Percentiles rank a stretch among this genome's conserved stretches.
Evolutionary conservation across 352 stramenopile genomes (phyloP).

Genomic region (Pythium guiyangense): DNA sequence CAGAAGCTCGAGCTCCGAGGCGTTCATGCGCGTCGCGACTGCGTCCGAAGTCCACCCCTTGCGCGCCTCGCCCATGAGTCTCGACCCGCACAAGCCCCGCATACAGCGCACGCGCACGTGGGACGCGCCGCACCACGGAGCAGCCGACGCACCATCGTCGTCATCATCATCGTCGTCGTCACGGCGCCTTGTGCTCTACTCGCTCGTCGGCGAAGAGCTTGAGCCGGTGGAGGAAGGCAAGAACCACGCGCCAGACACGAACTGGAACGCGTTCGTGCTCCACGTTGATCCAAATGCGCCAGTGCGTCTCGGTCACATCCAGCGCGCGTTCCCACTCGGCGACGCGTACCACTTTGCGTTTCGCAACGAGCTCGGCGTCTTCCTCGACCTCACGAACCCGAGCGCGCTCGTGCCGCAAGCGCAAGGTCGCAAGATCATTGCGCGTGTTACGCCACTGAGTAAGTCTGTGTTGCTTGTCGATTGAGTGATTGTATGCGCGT

Average conservation of each 20-base stretch:
- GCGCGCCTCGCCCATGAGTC: slow-evolving; percentile 14
- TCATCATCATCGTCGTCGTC: background rate
- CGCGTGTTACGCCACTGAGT: slow-evolving; percentile 56
- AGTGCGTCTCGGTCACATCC: slow-evolving; percentile 52
- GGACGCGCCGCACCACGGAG: slow-evolving; percentile 9
- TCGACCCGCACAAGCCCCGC: slow-evolving; percentile 14
- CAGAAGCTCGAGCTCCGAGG: background rate
- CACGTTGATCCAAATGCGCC: slow-evolving; percentile 8
- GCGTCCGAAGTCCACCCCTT: slow-evolving; percentile 23
- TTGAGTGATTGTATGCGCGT: too few relatives aligned
- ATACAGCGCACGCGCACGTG: slow-evolving; percentile 19
- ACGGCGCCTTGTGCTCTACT: slow-evolving; percentile 49
- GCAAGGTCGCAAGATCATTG: slow-evolving; percentile 61
- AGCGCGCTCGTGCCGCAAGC: slow-evolving; percentile 54
- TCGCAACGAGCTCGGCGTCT: slow-evolving; percentile 60
- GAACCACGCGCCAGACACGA: slow-evolving; percentile 37
- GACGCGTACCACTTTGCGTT: slow-evolving; percentile 73
- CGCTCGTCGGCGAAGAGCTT: slow-evolving; percentile 57
- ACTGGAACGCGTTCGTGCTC: slow-evolving; percentile 75
- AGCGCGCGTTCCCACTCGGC: slow-evolving; percentile 68
- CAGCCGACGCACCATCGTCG: background rate
- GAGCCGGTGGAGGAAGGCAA: slow-evolving; percentile 47
- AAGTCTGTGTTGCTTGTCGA: background rate
- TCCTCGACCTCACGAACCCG: slow-evolving; percentile 68
- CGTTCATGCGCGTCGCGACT: slow-evolving; percentile 11